Evolutionary conservation across 169 alveolate genomes (phyloP), one percentile per base, ranked within the genome.

Genomic region (Plasmodium fragile): DNA sequence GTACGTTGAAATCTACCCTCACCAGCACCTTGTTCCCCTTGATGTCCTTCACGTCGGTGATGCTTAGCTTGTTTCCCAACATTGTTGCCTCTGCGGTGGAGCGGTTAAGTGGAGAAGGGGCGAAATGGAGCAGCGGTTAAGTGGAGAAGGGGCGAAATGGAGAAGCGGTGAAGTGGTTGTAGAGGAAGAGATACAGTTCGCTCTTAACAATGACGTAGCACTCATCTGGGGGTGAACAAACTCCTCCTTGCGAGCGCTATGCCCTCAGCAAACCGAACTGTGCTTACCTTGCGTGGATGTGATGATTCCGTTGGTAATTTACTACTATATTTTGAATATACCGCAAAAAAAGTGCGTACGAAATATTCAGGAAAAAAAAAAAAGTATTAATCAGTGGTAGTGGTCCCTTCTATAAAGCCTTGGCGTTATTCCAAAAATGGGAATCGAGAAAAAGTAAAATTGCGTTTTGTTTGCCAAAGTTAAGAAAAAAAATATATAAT

Each of bases 1-100:
- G 99, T 18, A 99, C 99, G 95, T 99, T 99, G 97, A 97, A 98
- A 96, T 99, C 99, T 30, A 98, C 99, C 87, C 99, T 96, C 96
- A 99, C 98, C 80, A 99, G 94, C 18, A 99, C 98, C 87, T 99
- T 97, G 94, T 98, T 97, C 70, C 98, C 99, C 36, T 89, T 78
- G 18, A 89, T n/a, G 70, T 45, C 82, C 55, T 78, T 41, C 22
- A 89, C 18, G 49, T 89, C 94, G 2, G 90, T 78, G 25, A 89
- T 55, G 69, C 90, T 89, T 2, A 89, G 83, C 81, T 89, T 89
- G 49, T 89, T 89, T 13, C 83, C 94, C 36, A 89, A 55, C 94
- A 89, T 89, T 11, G 79, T 78, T 32, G 7, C 28, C 16, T 13
- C 25, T 5, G 18, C 18, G 30, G 65, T 11, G 81, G 65, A 18